A percentile compares a stretch with the other conserved stretches of the same genome.
These are phyloP conservation scores for Metschnikowia peoriensis DNA, from an alignment of 805 yeast species.

Conservation along the genomic window DNA sequence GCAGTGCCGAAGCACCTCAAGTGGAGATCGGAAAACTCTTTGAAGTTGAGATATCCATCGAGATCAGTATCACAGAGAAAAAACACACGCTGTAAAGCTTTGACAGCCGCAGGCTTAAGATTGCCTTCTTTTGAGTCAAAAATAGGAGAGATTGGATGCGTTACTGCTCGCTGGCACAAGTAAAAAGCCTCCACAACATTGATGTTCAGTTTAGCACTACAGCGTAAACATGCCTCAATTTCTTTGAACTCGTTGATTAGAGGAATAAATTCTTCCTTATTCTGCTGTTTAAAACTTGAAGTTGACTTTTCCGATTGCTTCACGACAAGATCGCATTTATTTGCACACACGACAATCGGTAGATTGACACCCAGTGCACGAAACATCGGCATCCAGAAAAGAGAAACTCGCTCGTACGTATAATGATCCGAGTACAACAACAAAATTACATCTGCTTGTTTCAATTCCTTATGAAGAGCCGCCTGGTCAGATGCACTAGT, in stretches of 20 bases:
- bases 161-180: constrained; percentile 88
- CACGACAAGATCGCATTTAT: constrained; percentile 56
- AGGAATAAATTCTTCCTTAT: constrained; percentile 80
- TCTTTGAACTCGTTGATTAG: constrained; percentile 88
- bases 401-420: constrained; percentile 85
- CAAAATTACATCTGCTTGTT: constrained; percentile 89
- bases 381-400: constrained; percentile 93
- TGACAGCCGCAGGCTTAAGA: constrained; percentile 71
- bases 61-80: constrained; percentile 86
- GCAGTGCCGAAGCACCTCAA: constrained; percentile 63
- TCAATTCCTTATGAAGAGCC: constrained; percentile 65
- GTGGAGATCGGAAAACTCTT: constrained; percentile 71
- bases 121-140: constrained; percentile 88
- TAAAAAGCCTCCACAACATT: constrained; percentile 92
- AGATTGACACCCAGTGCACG: constrained; percentile 90
- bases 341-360: constrained; percentile 89
- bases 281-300: constrained; percentile 32
- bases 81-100: constrained; percentile 79
- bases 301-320: constrained; percentile 29
- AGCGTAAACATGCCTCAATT: constrained; percentile 85
- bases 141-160: constrained; percentile 89
- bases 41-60: constrained; percentile 73
- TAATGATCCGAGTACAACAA: constrained; percentile 92
- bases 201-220: constrained; percentile 79
- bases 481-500: constrained; percentile 68